Base-by-base conservation (phyloP, 129 eudicot species). In the Lactuca saligna region DNA sequence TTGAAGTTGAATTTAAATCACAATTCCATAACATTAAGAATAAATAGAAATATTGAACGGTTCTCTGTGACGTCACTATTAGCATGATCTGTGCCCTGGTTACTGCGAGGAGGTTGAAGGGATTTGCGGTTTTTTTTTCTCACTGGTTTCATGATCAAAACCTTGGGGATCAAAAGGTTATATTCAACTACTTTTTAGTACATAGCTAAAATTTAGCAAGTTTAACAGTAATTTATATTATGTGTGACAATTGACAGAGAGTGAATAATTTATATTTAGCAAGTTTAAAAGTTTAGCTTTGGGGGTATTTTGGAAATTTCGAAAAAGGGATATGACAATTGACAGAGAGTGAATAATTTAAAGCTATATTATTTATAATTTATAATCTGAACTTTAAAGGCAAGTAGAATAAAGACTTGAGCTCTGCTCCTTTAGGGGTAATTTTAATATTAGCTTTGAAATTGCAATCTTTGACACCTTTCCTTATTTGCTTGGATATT, bases 311-410 rank as follows among this genome's bases (percentile, higher is more conserved):
- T 31, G 50, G 71, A 63, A 39, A 25, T 32, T 63, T 73, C 35
- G 31, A 34, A 9, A 39, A 42, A 25, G 29, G 49, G 3, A 42
- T 42, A 42, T 42, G 13, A 8, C 8, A 44, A 6, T 25, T 25
- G 42, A 76, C 8, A 44, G 11, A 33, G 15, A n/a, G 15, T 5
- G 8, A 32, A 50, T 57, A 33, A 50, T n/a, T 25, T 16, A 67
- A 34, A 35, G n/a, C 20, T 44, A 44, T 44, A 44, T 44, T 44
- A 44, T 44, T 25, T 25, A 25, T 25, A 7, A 37, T 34, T 58
- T 57, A 68, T 80, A 72, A 61, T 55, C 80, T 68, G 85, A 83
- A 49, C 85, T 76, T 80, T 64, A 56, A 83, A 83, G 84, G 81
- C 78, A 82, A 78, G 83, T 75, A 72, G 75, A 72, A 41, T n/a